Evolutionary conservation across 371 early-diverging fungal species (phyloP).

Genomic region (Mucor racemosus): DNA sequence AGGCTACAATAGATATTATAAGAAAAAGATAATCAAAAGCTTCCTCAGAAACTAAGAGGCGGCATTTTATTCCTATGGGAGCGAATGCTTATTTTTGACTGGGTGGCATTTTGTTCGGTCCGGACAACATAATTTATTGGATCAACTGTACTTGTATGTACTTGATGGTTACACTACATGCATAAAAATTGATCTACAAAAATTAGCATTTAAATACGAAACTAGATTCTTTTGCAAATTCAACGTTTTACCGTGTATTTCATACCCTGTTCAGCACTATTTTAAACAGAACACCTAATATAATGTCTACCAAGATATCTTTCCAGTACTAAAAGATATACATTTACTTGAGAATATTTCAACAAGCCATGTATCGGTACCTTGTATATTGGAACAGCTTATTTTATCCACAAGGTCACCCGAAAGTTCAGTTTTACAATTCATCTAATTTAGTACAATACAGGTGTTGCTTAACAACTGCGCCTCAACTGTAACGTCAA

Average conservation of each 20-base stretch:
- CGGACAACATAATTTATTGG: no score
- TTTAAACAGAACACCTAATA: no score
- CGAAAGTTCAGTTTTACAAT: not conserved
- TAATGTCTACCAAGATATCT: no score
- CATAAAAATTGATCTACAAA: constrained; percentile 1
- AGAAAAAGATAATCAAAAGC: not conserved
- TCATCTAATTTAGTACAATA: not conserved
- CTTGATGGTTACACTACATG: not conserved
- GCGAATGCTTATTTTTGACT: not conserved
- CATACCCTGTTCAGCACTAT: no score
- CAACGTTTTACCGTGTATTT: no score
- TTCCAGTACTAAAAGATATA: no score
- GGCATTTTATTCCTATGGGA: no score
- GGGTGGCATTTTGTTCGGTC: not conserved
- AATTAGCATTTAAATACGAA: not conserved
- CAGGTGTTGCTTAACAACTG: not conserved
- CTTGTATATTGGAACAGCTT: no score
- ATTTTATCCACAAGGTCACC: not conserved
- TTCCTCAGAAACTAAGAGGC: no score
- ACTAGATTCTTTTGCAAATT: not conserved
- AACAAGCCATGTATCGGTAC: no score
- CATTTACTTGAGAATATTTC: no score
- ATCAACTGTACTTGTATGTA: not conserved
- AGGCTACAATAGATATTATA: not conserved
- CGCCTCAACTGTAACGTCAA: not conserved